Conservation (phyloP, 768 basidiomycete genomes). For the Pulveroboletus sp. region DNA sequence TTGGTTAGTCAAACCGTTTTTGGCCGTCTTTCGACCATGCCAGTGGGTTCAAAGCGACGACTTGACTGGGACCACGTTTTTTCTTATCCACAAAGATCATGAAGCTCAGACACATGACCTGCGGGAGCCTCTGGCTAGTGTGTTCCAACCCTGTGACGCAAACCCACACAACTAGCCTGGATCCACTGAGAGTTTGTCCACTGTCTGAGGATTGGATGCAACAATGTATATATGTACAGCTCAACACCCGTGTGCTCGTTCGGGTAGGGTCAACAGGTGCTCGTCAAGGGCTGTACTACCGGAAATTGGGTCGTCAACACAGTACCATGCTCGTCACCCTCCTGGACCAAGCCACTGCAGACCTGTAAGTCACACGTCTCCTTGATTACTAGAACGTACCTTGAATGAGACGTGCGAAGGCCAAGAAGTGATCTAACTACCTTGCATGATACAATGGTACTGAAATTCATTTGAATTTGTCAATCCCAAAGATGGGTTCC, state of each 20-base stretch:
- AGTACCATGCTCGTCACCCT: background rate
- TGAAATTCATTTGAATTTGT: background rate
- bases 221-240: background rate
- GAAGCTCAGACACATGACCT: no score
- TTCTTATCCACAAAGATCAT: no score
- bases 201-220: no score
- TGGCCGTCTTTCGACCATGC: no score
- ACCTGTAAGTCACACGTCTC: background rate
- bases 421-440: conserved; percentile 15
- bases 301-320: conserved; percentile 6
- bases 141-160: no score
- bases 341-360: background rate
- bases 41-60: no score
- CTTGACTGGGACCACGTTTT: no score
- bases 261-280: conserved; percentile 18
- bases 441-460: conserved; percentile 14
- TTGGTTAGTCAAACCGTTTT: no score
- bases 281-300: background rate
- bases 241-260: background rate
- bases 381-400: background rate
- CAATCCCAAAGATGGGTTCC: background rate
- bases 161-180: no score
- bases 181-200: no score
- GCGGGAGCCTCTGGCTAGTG: no score
- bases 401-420: background rate